Percentiles rank a stretch among this genome's conserved stretches.
Evolutionary conservation across 805 yeast genomes (phyloP).

Genomic region (Ogataea pilisensis): DNA sequence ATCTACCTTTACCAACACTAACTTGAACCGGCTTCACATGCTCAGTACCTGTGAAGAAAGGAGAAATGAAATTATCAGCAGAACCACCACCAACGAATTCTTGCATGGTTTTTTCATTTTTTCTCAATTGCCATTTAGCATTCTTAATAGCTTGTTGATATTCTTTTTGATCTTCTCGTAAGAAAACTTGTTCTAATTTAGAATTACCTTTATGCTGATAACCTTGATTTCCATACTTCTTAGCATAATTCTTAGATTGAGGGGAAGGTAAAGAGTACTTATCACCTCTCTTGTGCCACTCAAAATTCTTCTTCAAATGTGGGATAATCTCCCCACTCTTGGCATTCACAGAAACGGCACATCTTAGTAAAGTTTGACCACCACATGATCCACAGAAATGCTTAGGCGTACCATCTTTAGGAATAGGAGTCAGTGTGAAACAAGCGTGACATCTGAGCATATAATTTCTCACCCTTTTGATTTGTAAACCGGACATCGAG

Average conservation of each 20-base stretch:
- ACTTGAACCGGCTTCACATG: constrained; percentile 54
- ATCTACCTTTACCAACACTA: constrained; percentile 79
- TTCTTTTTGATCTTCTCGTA: constrained; percentile 93
- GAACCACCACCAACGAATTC: constrained; percentile 96
- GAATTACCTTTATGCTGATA: constrained; percentile 64
- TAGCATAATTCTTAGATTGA: constrained; percentile 66
- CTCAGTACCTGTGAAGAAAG: constrained; percentile 71
- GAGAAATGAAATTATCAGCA: constrained; percentile 81
- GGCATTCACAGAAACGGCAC: constrained; percentile 82
- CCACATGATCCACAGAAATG: constrained; percentile 97
- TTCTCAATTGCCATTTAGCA: constrained; percentile 81
- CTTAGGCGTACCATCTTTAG: constrained; percentile 67
- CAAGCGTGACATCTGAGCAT: constrained; percentile 98
- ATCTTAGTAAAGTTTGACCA: constrained; percentile 82
- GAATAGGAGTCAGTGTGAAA: constrained; percentile 74
- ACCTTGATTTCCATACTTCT: constrained; percentile 74
- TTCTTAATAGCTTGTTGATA: constrained; percentile 83
- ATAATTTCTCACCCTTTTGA: constrained; percentile 80
- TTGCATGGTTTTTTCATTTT: constrained; percentile 78
- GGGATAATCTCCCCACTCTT: constrained; percentile 80
- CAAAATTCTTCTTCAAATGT: constrained; percentile 84
- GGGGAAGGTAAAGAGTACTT: constrained; percentile 84
- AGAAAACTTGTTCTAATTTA: constrained; percentile 49
- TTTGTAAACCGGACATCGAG: constrained; percentile 75
- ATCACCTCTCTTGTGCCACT: constrained; percentile 90